These are phyloP conservation scores for Russula sp. DNA, from an alignment of 768 basidiomycete species.

Conservation along the genomic window DNA sequence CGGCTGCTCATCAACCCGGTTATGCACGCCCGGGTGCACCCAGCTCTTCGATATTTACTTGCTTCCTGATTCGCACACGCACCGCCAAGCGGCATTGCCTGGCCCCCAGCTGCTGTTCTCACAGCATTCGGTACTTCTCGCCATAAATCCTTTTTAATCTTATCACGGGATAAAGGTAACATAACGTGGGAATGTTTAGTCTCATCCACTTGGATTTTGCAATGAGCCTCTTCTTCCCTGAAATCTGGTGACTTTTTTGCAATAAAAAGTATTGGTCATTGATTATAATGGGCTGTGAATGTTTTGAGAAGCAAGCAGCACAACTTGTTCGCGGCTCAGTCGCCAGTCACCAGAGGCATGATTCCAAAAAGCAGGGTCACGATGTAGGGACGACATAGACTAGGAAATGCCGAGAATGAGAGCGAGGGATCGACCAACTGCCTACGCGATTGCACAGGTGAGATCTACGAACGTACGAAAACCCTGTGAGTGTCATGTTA, in stretches of 20 bases:
- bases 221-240: no score
- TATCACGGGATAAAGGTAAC: background rate
- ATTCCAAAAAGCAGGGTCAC: conserved; percentile 85
- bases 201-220: no score
- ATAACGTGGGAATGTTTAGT: no score
- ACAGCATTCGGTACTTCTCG: background rate
- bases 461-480: conserved; percentile 93
- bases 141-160: background rate
- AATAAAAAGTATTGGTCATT: no score
- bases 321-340: conserved; percentile 91
- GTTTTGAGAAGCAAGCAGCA: conserved; percentile 97
- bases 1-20: background rate
- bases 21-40: background rate
- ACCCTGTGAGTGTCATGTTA: conserved; percentile 93
- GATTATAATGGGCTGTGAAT: conserved; percentile 85
- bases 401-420: conserved; percentile 95
- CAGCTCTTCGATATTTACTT: background rate
- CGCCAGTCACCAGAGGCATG: conserved; percentile 96
- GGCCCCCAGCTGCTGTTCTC: conserved; percentile 13
- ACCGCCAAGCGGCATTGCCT: background rate
- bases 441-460: conserved; percentile 88
- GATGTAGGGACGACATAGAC: conserved; percentile 83
- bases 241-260: no score
- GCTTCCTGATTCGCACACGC: background rate
- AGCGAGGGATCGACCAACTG: conserved; percentile 70